Percentiles rank a stretch among this genome's conserved stretches.
Evolutionary conservation across 306 rosid species (phyloP).

Genomic region (Vigna trinervia): DNA sequence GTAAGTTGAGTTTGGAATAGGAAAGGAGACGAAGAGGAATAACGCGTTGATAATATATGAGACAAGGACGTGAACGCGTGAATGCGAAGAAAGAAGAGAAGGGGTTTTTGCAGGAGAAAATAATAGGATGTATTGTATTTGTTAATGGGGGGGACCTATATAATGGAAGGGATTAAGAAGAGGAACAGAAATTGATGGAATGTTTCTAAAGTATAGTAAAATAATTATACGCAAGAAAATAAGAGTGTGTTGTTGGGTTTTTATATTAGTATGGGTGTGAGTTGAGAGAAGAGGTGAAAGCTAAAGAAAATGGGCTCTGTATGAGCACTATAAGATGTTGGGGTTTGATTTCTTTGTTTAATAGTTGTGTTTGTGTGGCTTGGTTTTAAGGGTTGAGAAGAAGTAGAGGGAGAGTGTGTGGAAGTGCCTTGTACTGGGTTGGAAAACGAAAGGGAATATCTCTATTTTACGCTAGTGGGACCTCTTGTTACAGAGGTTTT

Average conservation of each 20-base stretch:
- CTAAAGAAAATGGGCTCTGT: neutral
- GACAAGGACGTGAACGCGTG: constrained; percentile 53
- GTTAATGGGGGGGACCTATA: constrained; percentile 34
- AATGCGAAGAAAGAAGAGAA: neutral
- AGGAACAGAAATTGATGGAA: constrained; percentile 34
- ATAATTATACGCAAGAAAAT: neutral
- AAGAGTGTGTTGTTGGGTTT: neutral
- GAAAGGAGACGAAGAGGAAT: neutral
- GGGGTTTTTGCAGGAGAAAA: constrained; percentile 22
- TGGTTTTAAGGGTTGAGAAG: neutral
- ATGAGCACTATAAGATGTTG: constrained; percentile 42
- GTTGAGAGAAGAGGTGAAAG: neutral
- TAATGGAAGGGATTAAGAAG: neutral
- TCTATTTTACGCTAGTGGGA: constrained; percentile 43
- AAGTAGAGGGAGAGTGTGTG: constrained; percentile 35
- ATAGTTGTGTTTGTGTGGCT: constrained; percentile 12
- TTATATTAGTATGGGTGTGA: neutral
- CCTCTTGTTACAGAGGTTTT: constrained; percentile 41
- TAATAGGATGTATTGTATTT: neutral
- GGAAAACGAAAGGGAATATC: constrained; percentile 49
- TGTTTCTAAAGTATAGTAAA: neutral
- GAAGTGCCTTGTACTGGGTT: constrained; percentile 35
- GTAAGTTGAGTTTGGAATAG: constrained; percentile 9
- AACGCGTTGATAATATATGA: constrained; percentile 49
- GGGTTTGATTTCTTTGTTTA: neutral